Conservation (phyloP, 1,284 basidiomycete species). For the Tetrapyrgos nigripes region DNA sequence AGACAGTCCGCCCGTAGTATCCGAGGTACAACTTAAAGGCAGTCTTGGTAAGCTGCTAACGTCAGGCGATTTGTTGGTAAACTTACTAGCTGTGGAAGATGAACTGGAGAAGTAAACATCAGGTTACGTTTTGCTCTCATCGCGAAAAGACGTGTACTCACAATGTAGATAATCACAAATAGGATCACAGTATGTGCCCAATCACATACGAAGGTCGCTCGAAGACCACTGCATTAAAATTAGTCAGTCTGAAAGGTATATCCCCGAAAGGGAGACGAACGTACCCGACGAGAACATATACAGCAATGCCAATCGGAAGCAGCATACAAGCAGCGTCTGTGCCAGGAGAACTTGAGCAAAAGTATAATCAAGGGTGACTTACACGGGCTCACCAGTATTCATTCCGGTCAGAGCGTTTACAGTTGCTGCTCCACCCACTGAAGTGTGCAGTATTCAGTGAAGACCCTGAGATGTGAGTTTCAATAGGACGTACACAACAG, state of each 20-base stretch:
- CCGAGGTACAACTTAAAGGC: conserved; percentile 45
- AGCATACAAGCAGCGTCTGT: conserved; percentile 63
- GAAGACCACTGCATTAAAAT: conserved; percentile 56
- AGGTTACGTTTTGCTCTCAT: not conserved
- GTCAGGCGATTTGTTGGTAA: not conserved
- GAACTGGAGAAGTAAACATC: conserved; percentile 29
- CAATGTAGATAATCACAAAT: conserved; percentile 55
- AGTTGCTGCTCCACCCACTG: conserved; percentile 66
- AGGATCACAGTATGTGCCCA: conserved; percentile 58
- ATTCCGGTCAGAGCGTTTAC: conserved; percentile 73
- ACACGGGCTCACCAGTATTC: conserved; percentile 41
- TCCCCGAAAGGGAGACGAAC: not conserved
- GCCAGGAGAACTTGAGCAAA: too few species aligned
- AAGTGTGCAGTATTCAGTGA: not conserved
- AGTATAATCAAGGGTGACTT: not conserved
- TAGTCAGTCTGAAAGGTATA: too few species aligned
- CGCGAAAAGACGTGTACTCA: not conserved
- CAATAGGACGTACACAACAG: conserved; percentile 44
- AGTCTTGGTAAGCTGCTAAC: not conserved
- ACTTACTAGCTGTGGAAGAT: conserved; percentile 50
- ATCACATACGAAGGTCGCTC: conserved; percentile 61
- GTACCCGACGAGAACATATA: conserved; percentile 32
- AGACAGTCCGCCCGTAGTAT: conserved; percentile 47
- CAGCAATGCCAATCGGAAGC: conserved; percentile 50
- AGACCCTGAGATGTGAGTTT: not conserved